phyloP scores from a whole-genome alignment of 2,329 filamentous ascomycete genomes.

The Lizonia empirigonia region DNA sequence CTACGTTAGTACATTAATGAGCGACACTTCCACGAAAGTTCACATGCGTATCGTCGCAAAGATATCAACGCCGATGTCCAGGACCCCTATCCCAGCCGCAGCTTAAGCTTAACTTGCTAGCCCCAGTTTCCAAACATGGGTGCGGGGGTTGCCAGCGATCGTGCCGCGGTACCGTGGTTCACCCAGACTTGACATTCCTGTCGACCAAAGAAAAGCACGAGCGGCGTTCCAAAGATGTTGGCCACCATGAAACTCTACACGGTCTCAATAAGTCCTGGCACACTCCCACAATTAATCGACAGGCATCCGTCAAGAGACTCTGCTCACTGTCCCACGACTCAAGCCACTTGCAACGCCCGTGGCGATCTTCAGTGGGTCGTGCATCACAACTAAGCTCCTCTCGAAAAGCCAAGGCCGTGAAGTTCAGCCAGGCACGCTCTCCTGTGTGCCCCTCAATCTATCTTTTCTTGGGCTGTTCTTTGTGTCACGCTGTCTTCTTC shows the following conservation, averaged over 20 bases:
- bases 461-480: conserved; percentile 3
- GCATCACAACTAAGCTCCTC: conserved; percentile 20
- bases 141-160: conserved; percentile 19
- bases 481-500: conserved; percentile 10
- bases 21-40: no score
- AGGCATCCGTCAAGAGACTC: no score
- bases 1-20: no score
- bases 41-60: no score
- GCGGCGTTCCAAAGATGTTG: no score
- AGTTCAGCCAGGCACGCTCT: conserved; percentile 19
- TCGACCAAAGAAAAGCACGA: no score
- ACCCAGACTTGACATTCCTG: no score
- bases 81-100: conserved; percentile 6
- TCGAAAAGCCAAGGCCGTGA: conserved; percentile 32
- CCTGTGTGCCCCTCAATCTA: conserved; percentile 21
- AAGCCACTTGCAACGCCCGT: conserved; percentile 6
- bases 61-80: background rate
- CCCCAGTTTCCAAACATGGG: conserved; percentile 16
- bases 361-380: conserved; percentile 23
- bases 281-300: no score
- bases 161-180: conserved; percentile 3
- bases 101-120: conserved; percentile 25
- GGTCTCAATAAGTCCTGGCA: background rate
- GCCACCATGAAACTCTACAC: background rate
- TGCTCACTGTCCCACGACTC: no score